Evolutionary conservation across 2,329 filamentous ascomycete species (phyloP), one percentile per base, ranked within the genome.

Genomic region (Diplodia sapinea): DNA sequence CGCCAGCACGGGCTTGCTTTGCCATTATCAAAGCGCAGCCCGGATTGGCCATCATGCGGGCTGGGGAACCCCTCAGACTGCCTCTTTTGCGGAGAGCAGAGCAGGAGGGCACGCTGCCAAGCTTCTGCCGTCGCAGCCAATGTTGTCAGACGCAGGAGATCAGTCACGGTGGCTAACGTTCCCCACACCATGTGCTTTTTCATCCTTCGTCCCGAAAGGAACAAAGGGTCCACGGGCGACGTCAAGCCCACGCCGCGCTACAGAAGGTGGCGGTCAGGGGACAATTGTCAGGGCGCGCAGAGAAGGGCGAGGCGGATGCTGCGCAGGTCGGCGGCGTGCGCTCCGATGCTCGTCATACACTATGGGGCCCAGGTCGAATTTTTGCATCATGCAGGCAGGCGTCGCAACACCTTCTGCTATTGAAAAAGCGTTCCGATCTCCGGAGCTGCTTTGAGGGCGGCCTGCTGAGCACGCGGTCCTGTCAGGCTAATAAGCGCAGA

Each of bases 101-200:
- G 17, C n/a, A 20, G n/a, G 31, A 20, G n/a, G 43, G 17, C 49
- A 20, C 20, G 38, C 49, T 43, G 63, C 63, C 47, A 54, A 55
- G 63, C 50, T 54, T 56, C 31, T 47, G 56, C 56, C 56, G 47
- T 29, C 15, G 26, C 55, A 43, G 55, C 55, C 55, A 59, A 43
- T 43, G 55, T 33, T 29, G 57, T 62, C 57, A 62, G 33, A 31
- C 29, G 57, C 57, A 62, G 57, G 57, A 62, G 57, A 62, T 62
- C 57, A 23, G 26, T 62, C 36, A 5, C 40, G 26, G 57, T 62
- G 57, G 57, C 57, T 62, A 23, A 59, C 11, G 36, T 50, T 49
- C 57, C 57, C 57, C 40, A 62, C 57, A 62, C 40, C 40, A 9
- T 49, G 57, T 49, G 59, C 43, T 36, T 63, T 63, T 63, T 26